phyloP scores from a whole-genome alignment of 1,284 basidiomycete genomes.

The Kalmanozyma brasiliensis region DNA sequence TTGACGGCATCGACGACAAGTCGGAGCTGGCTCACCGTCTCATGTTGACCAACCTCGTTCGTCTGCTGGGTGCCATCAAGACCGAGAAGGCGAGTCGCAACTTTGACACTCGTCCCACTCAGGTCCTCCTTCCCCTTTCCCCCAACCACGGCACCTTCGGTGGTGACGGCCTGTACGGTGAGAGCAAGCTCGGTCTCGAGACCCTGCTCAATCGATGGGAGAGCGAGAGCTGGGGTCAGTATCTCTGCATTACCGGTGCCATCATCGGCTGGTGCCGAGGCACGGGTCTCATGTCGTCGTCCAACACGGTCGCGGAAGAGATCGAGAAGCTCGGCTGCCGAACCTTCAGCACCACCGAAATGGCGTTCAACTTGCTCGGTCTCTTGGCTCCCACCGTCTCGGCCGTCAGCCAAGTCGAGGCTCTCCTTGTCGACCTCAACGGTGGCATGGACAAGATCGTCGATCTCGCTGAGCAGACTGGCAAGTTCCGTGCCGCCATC shows the following conservation, averaged over 20 bases:
- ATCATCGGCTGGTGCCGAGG: slow-evolving; percentile 89
- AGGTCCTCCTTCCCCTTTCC: slow-evolving; percentile 94
- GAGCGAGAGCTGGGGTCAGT: slow-evolving; percentile 95
- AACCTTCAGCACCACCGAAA: slow-evolving; percentile 98
- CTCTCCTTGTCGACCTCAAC: slow-evolving; percentile 92
- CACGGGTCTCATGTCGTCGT: slow-evolving; percentile 96
- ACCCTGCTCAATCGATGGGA: slow-evolving; percentile 98
- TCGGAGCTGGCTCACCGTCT: slow-evolving; percentile 97
- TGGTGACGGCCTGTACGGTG: slow-evolving; percentile 96
- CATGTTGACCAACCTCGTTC: slow-evolving; percentile 81
- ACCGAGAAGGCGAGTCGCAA: slow-evolving; percentile 94
- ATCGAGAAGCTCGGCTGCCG: slow-evolving; percentile 92
- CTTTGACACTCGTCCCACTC: slow-evolving; percentile 96
- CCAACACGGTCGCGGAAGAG: slow-evolving; percentile 93
- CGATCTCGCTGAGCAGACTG: slow-evolving; percentile 59
- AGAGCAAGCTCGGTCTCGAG: slow-evolving; percentile 97
- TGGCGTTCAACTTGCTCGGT: slow-evolving; percentile 99
- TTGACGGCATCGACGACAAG: slow-evolving; percentile 94
- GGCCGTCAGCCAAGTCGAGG: slow-evolving; percentile 99
- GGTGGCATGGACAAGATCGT: slow-evolving; percentile 73
- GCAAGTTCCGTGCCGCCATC: slow-evolving; percentile 77
- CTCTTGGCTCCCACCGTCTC: slow-evolving; percentile 98
- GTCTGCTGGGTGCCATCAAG: slow-evolving; percentile 95
- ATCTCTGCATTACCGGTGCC: slow-evolving; percentile 95
- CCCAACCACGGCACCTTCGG: slow-evolving; percentile 98